Conservation (phyloP, 2,329 filamentous ascomycete genomes). For the Verticillium dahliae region DNA sequence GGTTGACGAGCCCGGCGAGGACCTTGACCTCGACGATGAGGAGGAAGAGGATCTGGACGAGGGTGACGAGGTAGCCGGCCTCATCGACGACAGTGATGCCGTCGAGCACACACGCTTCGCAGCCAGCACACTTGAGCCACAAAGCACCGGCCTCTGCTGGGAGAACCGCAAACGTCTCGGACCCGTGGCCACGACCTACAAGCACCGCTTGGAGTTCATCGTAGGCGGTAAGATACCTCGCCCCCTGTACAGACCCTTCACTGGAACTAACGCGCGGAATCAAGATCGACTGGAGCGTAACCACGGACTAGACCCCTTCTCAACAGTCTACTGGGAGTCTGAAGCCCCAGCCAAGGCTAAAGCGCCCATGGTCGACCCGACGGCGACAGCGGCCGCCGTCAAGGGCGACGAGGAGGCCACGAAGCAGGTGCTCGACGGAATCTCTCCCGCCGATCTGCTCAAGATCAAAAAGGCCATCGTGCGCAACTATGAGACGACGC, state of each 20-base stretch:
- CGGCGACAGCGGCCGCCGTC: background rate
- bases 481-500: constrained; percentile 22
- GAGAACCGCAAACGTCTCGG: constrained; percentile 50
- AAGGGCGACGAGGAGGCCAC: constrained; percentile 10
- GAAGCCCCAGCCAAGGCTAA: constrained; percentile 21
- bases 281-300: constrained; percentile 42
- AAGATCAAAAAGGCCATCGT: constrained; percentile 35
- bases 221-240: constrained; percentile 44
- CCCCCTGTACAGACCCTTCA: constrained; percentile 5
- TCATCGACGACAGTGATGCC: constrained; percentile 83
- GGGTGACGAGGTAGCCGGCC: constrained; percentile 83
- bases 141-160: constrained; percentile 79
- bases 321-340: constrained; percentile 68
- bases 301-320: constrained; percentile 73
- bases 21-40: constrained; percentile 62
- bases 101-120: constrained; percentile 45
- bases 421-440: constrained; percentile 8
- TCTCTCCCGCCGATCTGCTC: constrained; percentile 22
- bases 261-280: constrained; percentile 13
- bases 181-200: constrained; percentile 42
- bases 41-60: constrained; percentile 65
- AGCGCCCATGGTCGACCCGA: background rate
- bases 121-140: constrained; percentile 66
- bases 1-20: constrained; percentile 70
- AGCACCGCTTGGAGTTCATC: constrained; percentile 70